Percentiles rank a stretch among this genome's conserved stretches.
phyloP scores from a whole-genome alignment of 2,329 filamentous ascomycete species.

The Zarea fungicola region DNA sequence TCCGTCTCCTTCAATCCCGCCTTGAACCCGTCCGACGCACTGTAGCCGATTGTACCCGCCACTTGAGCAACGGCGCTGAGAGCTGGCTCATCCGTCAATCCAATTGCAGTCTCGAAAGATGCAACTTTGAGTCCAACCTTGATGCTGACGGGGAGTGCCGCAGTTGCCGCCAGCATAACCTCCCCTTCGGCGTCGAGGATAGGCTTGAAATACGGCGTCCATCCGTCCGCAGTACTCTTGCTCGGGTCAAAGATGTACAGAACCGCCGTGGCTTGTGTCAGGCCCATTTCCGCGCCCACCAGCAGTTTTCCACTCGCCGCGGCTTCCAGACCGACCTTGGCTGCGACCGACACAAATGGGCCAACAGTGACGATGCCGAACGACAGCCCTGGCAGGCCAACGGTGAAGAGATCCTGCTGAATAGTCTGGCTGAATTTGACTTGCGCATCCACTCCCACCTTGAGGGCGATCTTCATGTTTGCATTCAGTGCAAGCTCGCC shows the following conservation, averaged over 20 bases:
- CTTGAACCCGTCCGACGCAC: constrained; percentile 9
- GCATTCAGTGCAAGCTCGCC: constrained; percentile 21
- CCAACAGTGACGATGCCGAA: constrained; percentile 24
- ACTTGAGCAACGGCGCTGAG: constrained; percentile 21
- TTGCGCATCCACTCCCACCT: constrained; percentile 27
- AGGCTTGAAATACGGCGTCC: constrained; percentile 25
- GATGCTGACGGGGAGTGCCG: constrained; percentile 25
- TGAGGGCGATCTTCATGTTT: constrained; percentile 22
- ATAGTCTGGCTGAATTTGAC: constrained; percentile 19
- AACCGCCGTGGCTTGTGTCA: constrained; percentile 20
- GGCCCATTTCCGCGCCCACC: constrained; percentile 26
- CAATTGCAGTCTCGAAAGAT: constrained; percentile 18
- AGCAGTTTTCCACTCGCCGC: constrained; percentile 22
- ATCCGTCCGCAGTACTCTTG: constrained; percentile 19
- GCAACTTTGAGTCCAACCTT: constrained; percentile 21
- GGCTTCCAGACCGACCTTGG: constrained; percentile 20
- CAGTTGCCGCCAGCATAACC: constrained; percentile 20
- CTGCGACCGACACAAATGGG: constrained; percentile 21
- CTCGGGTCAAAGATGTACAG: constrained; percentile 21
- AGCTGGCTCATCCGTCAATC: constrained; percentile 24
- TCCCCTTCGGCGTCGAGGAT: constrained; percentile 24
- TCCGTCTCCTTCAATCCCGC: constrained; percentile 19
- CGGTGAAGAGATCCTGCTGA: constrained; percentile 18
- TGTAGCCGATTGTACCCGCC: constrained; percentile 15
- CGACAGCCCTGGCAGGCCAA: constrained; percentile 21